Base-by-base conservation (phyloP, 2,329 filamentous ascomycete genomes). In the Madurella mycetomatis region DNA sequence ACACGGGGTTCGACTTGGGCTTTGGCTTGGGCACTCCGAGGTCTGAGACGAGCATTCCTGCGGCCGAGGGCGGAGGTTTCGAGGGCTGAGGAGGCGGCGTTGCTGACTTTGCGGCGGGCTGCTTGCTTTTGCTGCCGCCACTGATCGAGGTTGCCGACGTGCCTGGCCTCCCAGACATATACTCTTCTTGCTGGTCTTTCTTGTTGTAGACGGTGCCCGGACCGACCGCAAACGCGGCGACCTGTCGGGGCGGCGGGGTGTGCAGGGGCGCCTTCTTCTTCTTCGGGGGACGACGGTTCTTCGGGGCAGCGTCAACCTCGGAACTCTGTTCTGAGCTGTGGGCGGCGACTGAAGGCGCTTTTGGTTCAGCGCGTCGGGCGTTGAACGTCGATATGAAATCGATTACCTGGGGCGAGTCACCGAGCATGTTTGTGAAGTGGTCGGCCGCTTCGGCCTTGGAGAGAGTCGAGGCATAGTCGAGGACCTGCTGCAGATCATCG, bases 311-410 rank as follows among this genome's bases (percentile, higher is more conserved):
- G 1, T 77, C 76, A 15, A 67, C 48, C 3, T 64, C 64, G 1
- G 62, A 60, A 11, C 51, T 54, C 13, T 54, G 61, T 1, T 55
- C 54, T 49, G 60, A 69, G 51, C 54, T 66, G 16, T 62, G 52
- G 13, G 66, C 60, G 1, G 68, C 56, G 18, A 63, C 49, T 5
- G 54, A 19, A 1, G 56, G 30, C 8, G 67, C 55, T 8, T 65
- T 69, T 1, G 74, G 75, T 17, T 76, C 75, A 61, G 77, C 71
- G 48, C 83, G 73, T 16, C 76, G 82, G 2, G 85, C 81, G 67
- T 96, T 97, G 69, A 92, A 92, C 16, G 85, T 86, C 1, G 89
- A 83, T 60, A 92, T 85, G 67, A 90, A 94, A 64, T 91, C 86
- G 57, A 91, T 74, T 41, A 77, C 81, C 63, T 87, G 84, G 1